phyloP scores from a whole-genome alignment of 306 rosid species.

The Dryas octopetala region DNA sequence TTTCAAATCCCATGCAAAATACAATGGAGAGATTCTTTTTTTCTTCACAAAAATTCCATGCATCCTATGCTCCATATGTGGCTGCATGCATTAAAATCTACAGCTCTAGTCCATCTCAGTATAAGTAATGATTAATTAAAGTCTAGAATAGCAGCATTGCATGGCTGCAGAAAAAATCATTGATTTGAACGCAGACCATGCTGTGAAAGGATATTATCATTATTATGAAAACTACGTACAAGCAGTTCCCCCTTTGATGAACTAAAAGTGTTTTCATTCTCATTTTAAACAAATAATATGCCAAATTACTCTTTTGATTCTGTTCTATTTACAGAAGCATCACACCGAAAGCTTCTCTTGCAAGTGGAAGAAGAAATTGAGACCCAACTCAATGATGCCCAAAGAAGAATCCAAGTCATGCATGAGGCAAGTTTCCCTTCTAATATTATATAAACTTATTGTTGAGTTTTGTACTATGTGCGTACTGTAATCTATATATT shows the following conservation, averaged over 20 bases:
- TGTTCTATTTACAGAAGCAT: slow-evolving; percentile 54
- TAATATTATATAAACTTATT: slow-evolving; percentile 6
- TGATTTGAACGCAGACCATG: neutral
- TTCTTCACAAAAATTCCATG: neutral
- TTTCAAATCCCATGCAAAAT: neutral
- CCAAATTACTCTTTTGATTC: slow-evolving; percentile 20
- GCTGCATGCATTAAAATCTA: neutral
- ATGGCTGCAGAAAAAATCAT: neutral
- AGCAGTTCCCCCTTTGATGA: neutral
- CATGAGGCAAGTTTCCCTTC: slow-evolving; percentile 62
- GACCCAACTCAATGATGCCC: slow-evolving; percentile 64
- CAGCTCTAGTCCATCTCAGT: neutral
- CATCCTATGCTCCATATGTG: neutral
- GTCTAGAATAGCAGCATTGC: neutral
- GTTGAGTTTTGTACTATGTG: slow-evolving; percentile 15
- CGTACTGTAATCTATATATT: slow-evolving; percentile 23
- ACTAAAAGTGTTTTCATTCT: neutral
- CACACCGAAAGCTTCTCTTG: slow-evolving; percentile 64
- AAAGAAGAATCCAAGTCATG: slow-evolving; percentile 60
- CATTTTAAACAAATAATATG: neutral
- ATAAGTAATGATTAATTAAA: neutral
- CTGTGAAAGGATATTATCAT: neutral
- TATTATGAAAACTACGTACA: neutral
- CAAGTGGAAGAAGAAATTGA: slow-evolving; percentile 76
- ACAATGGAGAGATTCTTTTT: neutral